A percentile compares a stretch with the other conserved stretches of the same genome.
Conservation (phyloP, 2,329 filamentous ascomycete genomes). For the Colletotrichum sp. region DNA sequence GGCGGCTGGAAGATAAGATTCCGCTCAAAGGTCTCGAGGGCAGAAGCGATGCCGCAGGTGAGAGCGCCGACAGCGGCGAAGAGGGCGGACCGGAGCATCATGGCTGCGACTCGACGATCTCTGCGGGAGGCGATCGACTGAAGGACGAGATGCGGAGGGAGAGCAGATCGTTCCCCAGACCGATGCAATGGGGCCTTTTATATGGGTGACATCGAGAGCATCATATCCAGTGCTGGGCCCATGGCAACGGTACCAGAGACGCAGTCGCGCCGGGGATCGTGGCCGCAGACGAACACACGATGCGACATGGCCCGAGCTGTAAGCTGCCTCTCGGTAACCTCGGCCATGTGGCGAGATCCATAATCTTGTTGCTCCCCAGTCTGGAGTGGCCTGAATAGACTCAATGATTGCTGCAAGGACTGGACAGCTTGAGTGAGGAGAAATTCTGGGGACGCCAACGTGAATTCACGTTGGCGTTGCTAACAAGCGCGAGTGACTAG, state of each 20-base stretch:
- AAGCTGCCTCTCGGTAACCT: conserved; percentile 7
- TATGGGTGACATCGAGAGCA: not conserved
- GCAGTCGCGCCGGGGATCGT: not conserved
- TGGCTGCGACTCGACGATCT: not conserved
- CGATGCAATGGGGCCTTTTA: not conserved
- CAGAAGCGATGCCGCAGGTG: conserved; percentile 9
- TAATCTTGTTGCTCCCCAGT: not conserved
- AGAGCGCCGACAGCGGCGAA: conserved; percentile 8
- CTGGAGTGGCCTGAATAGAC: not conserved
- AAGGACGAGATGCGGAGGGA: not conserved
- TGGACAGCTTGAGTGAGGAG: not conserved
- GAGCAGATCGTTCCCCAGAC: not conserved
- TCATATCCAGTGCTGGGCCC: not conserved
- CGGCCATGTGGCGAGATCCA: conserved; percentile 8
- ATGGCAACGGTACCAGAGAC: not conserved
- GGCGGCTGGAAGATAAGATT: conserved; percentile 47
- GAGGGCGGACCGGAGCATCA: conserved; percentile 19
- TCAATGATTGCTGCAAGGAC: not conserved
- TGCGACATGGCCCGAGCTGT: conserved; percentile 6
- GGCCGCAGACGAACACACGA: not conserved
- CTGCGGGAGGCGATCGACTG: not conserved
- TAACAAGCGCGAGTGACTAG: not conserved
- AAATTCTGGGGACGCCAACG: not conserved
- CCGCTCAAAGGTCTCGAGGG: conserved; percentile 24
- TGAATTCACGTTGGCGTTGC: not conserved